phyloP scores from a whole-genome alignment of 768 basidiomycete species.

The Pleurotus eryngii region DNA sequence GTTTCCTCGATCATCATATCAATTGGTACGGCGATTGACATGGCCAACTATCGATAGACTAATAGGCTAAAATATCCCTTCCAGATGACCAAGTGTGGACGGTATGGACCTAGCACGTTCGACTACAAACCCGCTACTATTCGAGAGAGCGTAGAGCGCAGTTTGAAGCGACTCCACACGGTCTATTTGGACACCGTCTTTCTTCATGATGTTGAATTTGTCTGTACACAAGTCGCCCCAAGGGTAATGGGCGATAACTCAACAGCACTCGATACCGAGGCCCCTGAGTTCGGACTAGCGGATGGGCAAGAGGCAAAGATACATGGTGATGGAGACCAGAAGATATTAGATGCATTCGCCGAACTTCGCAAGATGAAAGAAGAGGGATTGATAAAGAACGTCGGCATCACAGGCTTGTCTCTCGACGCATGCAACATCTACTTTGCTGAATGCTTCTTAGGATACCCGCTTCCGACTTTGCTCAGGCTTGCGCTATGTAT shows the following conservation, averaged over 20 bases:
- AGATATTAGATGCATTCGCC: constrained; percentile 62
- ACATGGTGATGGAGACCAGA: constrained; percentile 68
- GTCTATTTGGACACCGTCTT: constrained; percentile 78
- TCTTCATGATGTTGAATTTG: constrained; percentile 82
- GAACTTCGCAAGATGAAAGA: constrained; percentile 67
- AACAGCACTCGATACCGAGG: constrained; percentile 50
- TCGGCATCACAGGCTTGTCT: constrained; percentile 75
- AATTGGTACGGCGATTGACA: constrained; percentile 45
- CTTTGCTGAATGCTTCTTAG: constrained; percentile 32
- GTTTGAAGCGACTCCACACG: constrained; percentile 68
- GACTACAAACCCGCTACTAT: constrained; percentile 73
- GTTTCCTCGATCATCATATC: constrained; percentile 77
- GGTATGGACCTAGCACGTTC: constrained; percentile 61
- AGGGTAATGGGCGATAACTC: constrained; percentile 52
- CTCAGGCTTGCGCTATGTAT: constrained; percentile 78
- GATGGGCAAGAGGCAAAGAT: constrained; percentile 54
- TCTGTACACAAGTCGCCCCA: constrained; percentile 51
- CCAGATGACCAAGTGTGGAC: constrained; percentile 85
- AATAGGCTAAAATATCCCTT: neutral
- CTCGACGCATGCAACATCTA: neutral
- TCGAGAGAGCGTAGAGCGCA: constrained; percentile 61
- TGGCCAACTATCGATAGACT: neutral
- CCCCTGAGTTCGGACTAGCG: constrained; percentile 61
- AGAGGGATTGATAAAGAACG: constrained; percentile 66
- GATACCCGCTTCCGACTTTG: constrained; percentile 79